A percentile compares a stretch with the other conserved stretches of the same genome.
phyloP scores from a whole-genome alignment of 148 eudicot genomes.

The Chenopodium berlandieri region DNA sequence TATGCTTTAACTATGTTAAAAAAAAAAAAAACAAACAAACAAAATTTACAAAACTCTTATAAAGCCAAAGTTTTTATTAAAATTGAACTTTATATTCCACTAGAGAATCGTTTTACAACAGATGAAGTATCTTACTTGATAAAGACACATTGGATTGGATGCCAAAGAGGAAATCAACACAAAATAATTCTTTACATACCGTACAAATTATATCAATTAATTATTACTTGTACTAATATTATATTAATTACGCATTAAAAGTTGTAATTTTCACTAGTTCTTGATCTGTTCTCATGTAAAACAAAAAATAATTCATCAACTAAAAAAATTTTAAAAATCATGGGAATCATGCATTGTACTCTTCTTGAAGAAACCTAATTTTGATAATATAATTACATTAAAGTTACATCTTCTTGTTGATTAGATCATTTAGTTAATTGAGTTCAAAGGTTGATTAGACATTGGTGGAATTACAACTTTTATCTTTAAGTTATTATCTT shows the following conservation, averaged over 20 bases:
- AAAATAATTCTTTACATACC: slow-evolving; percentile 2
- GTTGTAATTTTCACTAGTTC: not conserved
- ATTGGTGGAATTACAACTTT: slow-evolving; percentile 16
- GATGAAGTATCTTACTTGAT: not conserved
- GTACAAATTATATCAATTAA: not conserved
- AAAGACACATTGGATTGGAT: not conserved
- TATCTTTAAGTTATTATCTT: not conserved
- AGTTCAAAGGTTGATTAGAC: slow-evolving; percentile 26
- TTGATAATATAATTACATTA: not conserved
- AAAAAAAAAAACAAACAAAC: no score
- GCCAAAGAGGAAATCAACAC: not conserved
- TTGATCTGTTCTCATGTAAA: not conserved
- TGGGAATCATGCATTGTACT: not conserved
- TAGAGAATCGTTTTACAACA: not conserved
- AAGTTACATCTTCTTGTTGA: not conserved
- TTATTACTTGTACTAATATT: not conserved
- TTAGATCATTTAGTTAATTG: not conserved
- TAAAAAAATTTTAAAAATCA: no score
- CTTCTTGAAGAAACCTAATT: slow-evolving; percentile 1
- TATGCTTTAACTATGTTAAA: not conserved
- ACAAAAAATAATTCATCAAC: not conserved
- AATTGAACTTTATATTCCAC: not conserved
- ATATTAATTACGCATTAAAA: not conserved
- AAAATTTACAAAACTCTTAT: not conserved
- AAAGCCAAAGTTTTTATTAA: not conserved